Evolutionary conservation across 352 stramenopile species (phyloP).

Genomic region (Phytophthora kernoviae): DNA sequence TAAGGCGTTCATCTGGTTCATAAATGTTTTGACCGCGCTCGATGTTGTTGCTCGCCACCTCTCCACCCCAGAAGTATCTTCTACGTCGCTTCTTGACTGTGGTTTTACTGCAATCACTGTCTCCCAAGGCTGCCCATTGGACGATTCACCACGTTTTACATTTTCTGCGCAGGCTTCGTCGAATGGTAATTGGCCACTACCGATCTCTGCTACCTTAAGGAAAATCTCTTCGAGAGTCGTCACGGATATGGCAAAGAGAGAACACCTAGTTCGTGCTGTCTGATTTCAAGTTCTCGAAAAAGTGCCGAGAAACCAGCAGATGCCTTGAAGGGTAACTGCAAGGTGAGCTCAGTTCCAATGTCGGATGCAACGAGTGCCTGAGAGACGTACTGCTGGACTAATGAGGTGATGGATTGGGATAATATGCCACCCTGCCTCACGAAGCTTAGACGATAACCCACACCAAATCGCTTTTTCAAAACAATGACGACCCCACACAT

Average conservation of each 20-base stretch:
- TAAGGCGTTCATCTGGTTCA: constrained; percentile 57
- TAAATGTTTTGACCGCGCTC: constrained; percentile 4
- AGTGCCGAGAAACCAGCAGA: constrained; percentile 63
- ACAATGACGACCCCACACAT: constrained; percentile 82
- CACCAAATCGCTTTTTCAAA: constrained; percentile 85
- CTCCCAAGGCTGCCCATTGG: neutral
- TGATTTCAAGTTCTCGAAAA: constrained; percentile 73
- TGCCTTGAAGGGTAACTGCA: constrained; percentile 73
- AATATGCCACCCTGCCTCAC: constrained; percentile 24
- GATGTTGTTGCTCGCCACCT: neutral
- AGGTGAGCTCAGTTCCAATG: constrained; percentile 78
- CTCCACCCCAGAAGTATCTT: neutral
- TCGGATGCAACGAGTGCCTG: constrained; percentile 52
- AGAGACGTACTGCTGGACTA: constrained; percentile 46
- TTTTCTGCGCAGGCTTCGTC: neutral
- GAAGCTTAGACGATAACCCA: constrained; percentile 81
- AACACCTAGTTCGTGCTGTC: constrained; percentile 40
- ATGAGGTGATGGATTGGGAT: constrained; percentile 1
- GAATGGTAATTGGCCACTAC: neutral
- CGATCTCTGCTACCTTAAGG: constrained; percentile 79
- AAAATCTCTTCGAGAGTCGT: constrained; percentile 93
- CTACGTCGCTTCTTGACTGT: constrained; percentile 5
- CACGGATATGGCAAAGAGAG: constrained; percentile 75
- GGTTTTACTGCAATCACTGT: constrained; percentile 11
- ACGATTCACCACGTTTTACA: neutral